These are phyloP conservation scores for Trichoderma lentiforme DNA, from an alignment of 2,329 filamentous ascomycete genomes.

Conservation along the genomic window DNA sequence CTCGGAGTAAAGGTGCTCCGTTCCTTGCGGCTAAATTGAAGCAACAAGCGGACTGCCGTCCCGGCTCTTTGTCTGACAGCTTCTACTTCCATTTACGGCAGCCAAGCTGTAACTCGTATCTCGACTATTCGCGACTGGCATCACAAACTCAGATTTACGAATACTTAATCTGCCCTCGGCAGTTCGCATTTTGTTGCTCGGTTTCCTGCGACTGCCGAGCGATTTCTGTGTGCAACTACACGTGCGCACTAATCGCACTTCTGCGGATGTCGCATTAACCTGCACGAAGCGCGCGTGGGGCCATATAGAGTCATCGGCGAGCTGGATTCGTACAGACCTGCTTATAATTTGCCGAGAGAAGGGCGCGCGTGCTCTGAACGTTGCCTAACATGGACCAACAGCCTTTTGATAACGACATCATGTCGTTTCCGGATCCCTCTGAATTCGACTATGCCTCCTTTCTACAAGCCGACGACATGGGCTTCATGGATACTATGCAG, in stretches of 20 bases:
- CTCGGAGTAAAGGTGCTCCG: constrained; percentile 8
- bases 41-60: background rate
- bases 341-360: background rate
- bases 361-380: background rate
- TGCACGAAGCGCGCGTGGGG: background rate
- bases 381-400: constrained; percentile 30
- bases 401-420: constrained; percentile 27
- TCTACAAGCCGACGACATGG: constrained; percentile 30
- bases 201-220: background rate
- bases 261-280: background rate
- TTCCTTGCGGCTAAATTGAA: background rate
- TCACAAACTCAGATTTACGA: background rate
- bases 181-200: background rate
- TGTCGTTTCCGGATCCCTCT: constrained; percentile 30
- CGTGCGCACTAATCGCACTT: background rate
- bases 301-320: constrained; percentile 7
- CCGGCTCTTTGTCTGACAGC: background rate
- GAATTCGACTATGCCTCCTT: constrained; percentile 41
- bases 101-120: background rate
- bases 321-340: background rate
- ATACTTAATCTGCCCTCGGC: background rate
- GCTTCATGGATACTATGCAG: constrained; percentile 23
- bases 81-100: background rate
- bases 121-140: background rate
- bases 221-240: background rate